Evolutionary conservation across 2,329 filamentous ascomycete species (phyloP).

Genomic region (Tricladium varicosporioides): DNA sequence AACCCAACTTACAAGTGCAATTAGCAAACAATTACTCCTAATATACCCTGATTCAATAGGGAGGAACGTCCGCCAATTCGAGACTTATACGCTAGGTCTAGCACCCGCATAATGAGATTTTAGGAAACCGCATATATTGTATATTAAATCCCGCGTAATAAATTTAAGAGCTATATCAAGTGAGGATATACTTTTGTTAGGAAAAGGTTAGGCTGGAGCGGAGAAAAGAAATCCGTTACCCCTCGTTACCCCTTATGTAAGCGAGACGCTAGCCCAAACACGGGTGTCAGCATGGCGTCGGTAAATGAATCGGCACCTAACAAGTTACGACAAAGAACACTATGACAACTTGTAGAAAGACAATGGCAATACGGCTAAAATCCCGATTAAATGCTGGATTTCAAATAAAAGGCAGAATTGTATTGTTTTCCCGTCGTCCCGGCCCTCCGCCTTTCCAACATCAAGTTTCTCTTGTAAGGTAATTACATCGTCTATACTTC

Average conservation of each 20-base stretch:
- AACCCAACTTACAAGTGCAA: too few relatives aligned
- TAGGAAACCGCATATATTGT: background rate
- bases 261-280: background rate
- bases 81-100: background rate
- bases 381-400: background rate
- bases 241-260: background rate
- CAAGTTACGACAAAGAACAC: background rate
- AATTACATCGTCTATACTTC: background rate
- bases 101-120: background rate
- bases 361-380: background rate
- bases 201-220: background rate
- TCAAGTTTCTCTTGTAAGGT: background rate
- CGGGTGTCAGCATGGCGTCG: background rate
- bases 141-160: background rate
- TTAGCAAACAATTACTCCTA: too few relatives aligned
- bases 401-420: background rate
- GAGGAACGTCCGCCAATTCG: background rate
- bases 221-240: background rate
- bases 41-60: too few relatives aligned
- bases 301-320: background rate
- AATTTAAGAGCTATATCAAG: background rate
- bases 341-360: background rate
- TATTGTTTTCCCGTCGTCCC: background rate
- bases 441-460: background rate
- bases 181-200: background rate